Percentiles rank a stretch among this genome's conserved stretches.
These are phyloP conservation scores for Cryptococcus wingfieldii DNA, from an alignment of 1,284 basidiomycete genomes.

Conservation along the genomic window DNA sequence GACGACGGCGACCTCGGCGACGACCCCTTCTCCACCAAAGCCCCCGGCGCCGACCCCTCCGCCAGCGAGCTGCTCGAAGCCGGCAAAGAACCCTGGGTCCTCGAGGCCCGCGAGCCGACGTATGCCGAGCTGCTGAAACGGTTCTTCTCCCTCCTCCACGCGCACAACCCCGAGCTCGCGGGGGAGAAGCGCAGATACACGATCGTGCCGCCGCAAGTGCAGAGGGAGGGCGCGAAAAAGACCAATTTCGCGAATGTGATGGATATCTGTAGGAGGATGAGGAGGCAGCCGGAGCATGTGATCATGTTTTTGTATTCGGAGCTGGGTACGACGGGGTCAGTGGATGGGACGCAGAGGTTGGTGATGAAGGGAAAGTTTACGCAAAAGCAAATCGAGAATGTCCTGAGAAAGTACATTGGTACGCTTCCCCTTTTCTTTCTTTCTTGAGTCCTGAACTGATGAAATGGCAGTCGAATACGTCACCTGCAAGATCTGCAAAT, in stretches of 20 bases:
- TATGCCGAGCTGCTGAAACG: conserved; percentile 93
- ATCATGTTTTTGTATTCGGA: conserved; percentile 97
- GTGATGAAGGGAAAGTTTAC: conserved; percentile 98
- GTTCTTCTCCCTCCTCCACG: conserved; percentile 86
- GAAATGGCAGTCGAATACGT: conserved; percentile 82
- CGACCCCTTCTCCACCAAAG: conserved; percentile 62
- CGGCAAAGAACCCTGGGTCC: conserved; percentile 67
- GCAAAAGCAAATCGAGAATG: conserved; percentile 98
- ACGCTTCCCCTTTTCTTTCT: conserved; percentile 34
- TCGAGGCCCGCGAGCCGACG: conserved; percentile 87
- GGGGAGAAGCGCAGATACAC: conserved; percentile 89
- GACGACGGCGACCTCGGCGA: conserved; percentile 74
- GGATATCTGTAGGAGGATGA: conserved; percentile 98
- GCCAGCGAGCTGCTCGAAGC: conserved; percentile 47
- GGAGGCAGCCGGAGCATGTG: conserved; percentile 97
- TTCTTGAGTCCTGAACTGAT: neutral
- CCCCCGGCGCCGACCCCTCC: conserved; percentile 49
- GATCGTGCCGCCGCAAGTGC: conserved; percentile 92
- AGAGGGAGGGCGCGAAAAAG: conserved; percentile 92
- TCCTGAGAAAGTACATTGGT: conserved; percentile 94
- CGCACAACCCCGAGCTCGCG: conserved; percentile 89
- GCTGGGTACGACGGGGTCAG: conserved; percentile 94
- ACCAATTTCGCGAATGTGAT: conserved; percentile 91
- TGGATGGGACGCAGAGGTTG: conserved; percentile 86
- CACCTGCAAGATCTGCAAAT: conserved; percentile 99